A percentile compares a stretch with the other conserved stretches of the same genome.
Evolutionary conservation across 805 yeast genomes (phyloP).

Genomic region (Kurtzmaniella cleridarum): DNA sequence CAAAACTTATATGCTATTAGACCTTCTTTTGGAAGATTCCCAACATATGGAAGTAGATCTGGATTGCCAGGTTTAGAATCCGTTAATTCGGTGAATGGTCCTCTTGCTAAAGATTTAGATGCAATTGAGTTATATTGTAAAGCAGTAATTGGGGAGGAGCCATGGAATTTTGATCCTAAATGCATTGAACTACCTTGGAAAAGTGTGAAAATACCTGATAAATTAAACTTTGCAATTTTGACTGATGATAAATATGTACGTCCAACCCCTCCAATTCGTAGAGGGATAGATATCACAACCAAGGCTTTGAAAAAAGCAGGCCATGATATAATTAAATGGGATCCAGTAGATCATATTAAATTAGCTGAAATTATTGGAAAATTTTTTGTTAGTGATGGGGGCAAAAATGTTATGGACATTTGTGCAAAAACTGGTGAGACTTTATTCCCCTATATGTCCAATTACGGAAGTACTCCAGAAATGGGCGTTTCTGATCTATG

Average conservation of each 20-base stretch:
- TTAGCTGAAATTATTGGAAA: constrained; percentile 22
- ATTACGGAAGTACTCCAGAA: constrained; percentile 30
- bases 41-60: constrained; percentile 26
- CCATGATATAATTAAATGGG: constrained; percentile 47
- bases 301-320: constrained; percentile 38
- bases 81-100: constrained; percentile 44
- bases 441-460: constrained; percentile 36
- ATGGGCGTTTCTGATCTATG: constrained; percentile 36
- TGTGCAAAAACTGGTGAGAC: constrained; percentile 40
- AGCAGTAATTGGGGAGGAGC: constrained; percentile 30
- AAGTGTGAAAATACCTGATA: constrained; percentile 24
- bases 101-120: constrained; percentile 35
- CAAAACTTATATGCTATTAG: constrained; percentile 38
- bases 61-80: constrained; percentile 31
- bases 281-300: constrained; percentile 35
- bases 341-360: constrained; percentile 33
- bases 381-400: constrained; percentile 45
- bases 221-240: constrained; percentile 40
- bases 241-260: constrained; percentile 38
- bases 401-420: constrained; percentile 28
- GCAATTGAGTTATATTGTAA: constrained; percentile 35
- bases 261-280: constrained; percentile 52
- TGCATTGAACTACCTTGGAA: constrained; percentile 50
- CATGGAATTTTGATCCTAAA: constrained; percentile 48
- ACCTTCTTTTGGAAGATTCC: constrained; percentile 43